These are phyloP conservation scores for Monosiga brevicollis DNA, from an alignment of 78 protist genomes.

Conservation along the genomic window DNA sequence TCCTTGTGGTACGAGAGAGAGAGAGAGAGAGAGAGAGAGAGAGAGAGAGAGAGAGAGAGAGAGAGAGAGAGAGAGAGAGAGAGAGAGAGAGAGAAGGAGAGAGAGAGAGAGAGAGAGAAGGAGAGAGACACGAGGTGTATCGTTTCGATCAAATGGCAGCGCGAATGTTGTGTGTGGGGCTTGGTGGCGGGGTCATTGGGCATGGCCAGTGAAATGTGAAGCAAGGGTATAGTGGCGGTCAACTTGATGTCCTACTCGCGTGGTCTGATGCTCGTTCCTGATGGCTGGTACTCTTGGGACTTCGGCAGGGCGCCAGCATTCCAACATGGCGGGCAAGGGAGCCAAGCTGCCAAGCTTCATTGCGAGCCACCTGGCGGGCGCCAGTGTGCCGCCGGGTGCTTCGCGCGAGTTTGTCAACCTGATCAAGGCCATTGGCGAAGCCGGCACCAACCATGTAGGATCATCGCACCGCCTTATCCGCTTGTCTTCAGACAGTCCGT, in stretches of 20 bases:
- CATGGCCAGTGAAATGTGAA: background rate
- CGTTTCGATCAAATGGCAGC: too few relatives aligned
- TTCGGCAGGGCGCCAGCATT: background rate
- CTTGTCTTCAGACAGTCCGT: background rate
- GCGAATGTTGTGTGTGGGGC: too few relatives aligned
- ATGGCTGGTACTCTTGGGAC: background rate
- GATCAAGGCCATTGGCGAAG: constrained; percentile 20
- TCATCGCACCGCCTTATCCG: too few relatives aligned
- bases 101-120: too few relatives aligned
- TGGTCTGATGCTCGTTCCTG: background rate
- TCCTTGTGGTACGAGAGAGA: too few relatives aligned
- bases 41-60: too few relatives aligned
- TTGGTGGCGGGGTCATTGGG: too few relatives aligned
- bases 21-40: too few relatives aligned
- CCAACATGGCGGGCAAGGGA: background rate
- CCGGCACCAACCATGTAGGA: background rate
- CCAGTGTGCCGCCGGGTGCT: background rate
- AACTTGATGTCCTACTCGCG: background rate
- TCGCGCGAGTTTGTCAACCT: constrained; percentile 16
- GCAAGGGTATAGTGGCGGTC: background rate
- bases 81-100: too few relatives aligned
- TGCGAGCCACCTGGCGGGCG: background rate
- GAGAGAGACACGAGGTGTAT: too few relatives aligned
- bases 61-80: too few relatives aligned
- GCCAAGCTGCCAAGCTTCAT: background rate